These are phyloP conservation scores for Fraxinus excelsior DNA, from an alignment of 257 asterid genomes.

Conservation along the genomic window DNA sequence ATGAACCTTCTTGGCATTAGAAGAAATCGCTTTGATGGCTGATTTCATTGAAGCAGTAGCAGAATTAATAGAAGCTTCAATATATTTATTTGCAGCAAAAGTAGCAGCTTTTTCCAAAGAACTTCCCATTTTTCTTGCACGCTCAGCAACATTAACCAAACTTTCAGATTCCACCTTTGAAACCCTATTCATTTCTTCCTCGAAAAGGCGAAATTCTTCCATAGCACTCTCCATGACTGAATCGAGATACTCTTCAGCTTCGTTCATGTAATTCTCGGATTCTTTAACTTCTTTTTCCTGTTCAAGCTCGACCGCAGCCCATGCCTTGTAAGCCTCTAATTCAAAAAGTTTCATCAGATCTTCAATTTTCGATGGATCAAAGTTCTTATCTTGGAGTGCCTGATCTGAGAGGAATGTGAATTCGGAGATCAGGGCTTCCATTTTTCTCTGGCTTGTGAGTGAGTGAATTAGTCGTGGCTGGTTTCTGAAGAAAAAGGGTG, in stretches of 20 bases:
- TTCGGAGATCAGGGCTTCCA: conserved; percentile 78
- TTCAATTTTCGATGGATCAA: conserved; percentile 78
- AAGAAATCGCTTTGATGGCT: conserved; percentile 58
- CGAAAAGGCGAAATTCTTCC: conserved; percentile 77
- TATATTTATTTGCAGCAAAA: conserved; percentile 67
- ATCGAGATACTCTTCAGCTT: conserved; percentile 64
- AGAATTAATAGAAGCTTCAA: conserved; percentile 75
- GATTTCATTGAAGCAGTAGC: conserved; percentile 85
- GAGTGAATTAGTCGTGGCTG: not conserved
- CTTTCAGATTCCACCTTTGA: conserved; percentile 47
- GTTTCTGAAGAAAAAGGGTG: not conserved
- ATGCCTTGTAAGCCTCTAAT: conserved; percentile 80
- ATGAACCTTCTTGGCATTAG: conserved; percentile 73
- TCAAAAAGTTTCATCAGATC: conserved; percentile 85
- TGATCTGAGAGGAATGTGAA: conserved; percentile 66
- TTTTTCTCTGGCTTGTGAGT: conserved; percentile 15
- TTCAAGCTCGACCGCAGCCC: conserved; percentile 89
- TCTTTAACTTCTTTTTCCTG: conserved; percentile 37
- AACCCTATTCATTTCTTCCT: conserved; percentile 69
- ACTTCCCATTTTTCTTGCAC: conserved; percentile 66
- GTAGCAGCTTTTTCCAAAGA: conserved; percentile 66
- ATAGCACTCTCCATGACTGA: conserved; percentile 88
- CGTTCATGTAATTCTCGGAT: conserved; percentile 41
- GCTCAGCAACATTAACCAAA: conserved; percentile 52
- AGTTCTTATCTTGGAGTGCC: conserved; percentile 68